Percentiles rank a stretch among this genome's conserved stretches.
Conservation (phyloP, 305 asterid genomes). For the Ajuga reptans region DNA sequence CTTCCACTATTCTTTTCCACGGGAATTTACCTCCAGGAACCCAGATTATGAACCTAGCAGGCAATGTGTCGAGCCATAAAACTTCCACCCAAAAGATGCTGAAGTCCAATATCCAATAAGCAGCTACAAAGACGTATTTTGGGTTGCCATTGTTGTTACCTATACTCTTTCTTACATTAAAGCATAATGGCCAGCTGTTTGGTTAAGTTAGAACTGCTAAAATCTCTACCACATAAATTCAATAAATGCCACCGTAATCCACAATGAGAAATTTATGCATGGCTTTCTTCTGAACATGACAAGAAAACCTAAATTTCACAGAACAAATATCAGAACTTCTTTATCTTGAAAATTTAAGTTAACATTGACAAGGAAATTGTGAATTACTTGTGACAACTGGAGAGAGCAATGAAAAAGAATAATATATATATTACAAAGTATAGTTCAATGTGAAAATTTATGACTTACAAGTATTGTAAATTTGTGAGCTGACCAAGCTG, state of each 20-base stretch:
- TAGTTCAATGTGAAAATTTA: slow-evolving; percentile 5
- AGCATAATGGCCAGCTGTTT: not conserved
- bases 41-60: not conserved
- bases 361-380: not conserved
- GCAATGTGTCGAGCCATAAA: not conserved
- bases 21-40: not conserved
- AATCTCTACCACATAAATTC: not conserved
- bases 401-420: not conserved
- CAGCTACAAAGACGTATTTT: not conserved
- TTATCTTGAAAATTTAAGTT: not conserved
- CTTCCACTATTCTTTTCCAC: not conserved
- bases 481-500: slow-evolving; percentile 73
- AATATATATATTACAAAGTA: not conserved
- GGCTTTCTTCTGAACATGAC: too few species aligned
- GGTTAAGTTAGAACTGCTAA: not conserved
- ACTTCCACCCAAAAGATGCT: not conserved
- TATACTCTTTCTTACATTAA: not conserved
- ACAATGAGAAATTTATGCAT: not conserved
- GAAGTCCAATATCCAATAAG: not conserved
- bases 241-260: not conserved
- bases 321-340: not conserved
- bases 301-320: not conserved
- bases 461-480: slow-evolving; percentile 80
- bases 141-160: not conserved
- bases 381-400: not conserved